phyloP scores from a whole-genome alignment of 202 grass and related monocot genomes.

The Eragrostis tef region DNA sequence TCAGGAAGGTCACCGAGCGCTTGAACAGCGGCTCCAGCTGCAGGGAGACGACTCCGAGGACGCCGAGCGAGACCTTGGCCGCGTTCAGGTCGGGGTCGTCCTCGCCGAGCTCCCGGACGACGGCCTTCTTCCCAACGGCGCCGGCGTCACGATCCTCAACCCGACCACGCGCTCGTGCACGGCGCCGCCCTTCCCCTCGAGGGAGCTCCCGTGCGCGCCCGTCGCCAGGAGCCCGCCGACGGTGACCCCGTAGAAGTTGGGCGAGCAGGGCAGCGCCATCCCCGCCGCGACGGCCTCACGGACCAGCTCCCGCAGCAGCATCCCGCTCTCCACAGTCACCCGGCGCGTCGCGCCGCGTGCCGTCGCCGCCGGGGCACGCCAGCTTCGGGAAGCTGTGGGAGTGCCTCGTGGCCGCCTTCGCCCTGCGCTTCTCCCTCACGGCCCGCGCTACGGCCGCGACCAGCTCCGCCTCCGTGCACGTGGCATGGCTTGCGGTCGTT shows the following conservation, averaged over 20 bases:
- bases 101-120: slow-evolving; percentile 29
- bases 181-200: slow-evolving; percentile 55
- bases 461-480: slow-evolving; percentile 46
- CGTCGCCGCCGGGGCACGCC: slow-evolving; percentile 56
- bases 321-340: slow-evolving; percentile 56
- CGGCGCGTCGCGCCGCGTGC: background rate
- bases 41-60: slow-evolving; percentile 60
- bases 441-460: slow-evolving; percentile 31
- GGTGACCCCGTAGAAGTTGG: slow-evolving; percentile 56
- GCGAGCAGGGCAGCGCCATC: slow-evolving; percentile 53
- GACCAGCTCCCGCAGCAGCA: slow-evolving; percentile 51
- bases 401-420: slow-evolving; percentile 54
- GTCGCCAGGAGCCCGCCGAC: slow-evolving; percentile 56
- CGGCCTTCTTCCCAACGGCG: slow-evolving; percentile 31
- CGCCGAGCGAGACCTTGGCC: slow-evolving; percentile 65
- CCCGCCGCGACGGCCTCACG: slow-evolving; percentile 4
- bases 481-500: background rate
- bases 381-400: slow-evolving; percentile 64
- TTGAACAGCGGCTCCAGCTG: slow-evolving; percentile 62
- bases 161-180: slow-evolving; percentile 59
- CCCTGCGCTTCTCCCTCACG: slow-evolving; percentile 7
- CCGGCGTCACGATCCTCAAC: slow-evolving; percentile 50
- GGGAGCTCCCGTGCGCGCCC: slow-evolving; percentile 63
- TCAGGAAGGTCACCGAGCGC: slow-evolving; percentile 43
- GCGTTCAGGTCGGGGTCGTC: slow-evolving; percentile 45